Evolutionary conservation across 1,139 yeast genomes (phyloP), one percentile per base, ranked within the genome.

Genomic region (Saccharomyces pastorianus): DNA sequence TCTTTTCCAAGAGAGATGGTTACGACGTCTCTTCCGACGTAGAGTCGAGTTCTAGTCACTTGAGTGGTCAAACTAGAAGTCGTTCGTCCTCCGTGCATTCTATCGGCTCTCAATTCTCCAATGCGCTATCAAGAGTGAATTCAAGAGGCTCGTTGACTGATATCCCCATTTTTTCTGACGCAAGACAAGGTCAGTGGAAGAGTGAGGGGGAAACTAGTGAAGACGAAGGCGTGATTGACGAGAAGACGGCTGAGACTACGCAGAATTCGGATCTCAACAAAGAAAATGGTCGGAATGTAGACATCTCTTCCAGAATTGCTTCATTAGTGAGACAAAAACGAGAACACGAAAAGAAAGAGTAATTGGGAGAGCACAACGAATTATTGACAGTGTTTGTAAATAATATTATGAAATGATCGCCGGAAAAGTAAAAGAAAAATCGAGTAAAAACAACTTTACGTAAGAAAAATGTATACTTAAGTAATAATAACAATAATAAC

Each of bases 141-240:
- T 71, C 75, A 4, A 67, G 68, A 52, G 73, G 72, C n/a, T 70
- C 73, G 9, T 54, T 70, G 26, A 62, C 74, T 0, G 74, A 72
- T 60, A 62, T 71, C 25, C 74, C 75, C 11, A 70, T 71, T 38
- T 60, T 72, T 41, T 67, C 68, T 38, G 72, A 71, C 47, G 70
- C 72, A 25, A 55, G 60, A 6, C 58, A 50, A 47, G 44, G 50
- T 2, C 28, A 17, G 5, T 28, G 42, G 34, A 11, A 46, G 20
- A 32, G 49, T 28, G 54, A 55, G 3, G 52, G 55, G 8, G 53
- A 53, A 13, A 27, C 52, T 8, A 48, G 53, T 34, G 42, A 48
- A 6, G 58, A 53, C n/a, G 49, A 51, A 27, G 56, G 55, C 4
- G 46, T 50, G 3, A 49, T 50, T 27, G 50, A 53, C 3, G 42